Conservation (phyloP, 2,329 filamentous ascomycete genomes). For the Akanthomyces lecanii region DNA sequence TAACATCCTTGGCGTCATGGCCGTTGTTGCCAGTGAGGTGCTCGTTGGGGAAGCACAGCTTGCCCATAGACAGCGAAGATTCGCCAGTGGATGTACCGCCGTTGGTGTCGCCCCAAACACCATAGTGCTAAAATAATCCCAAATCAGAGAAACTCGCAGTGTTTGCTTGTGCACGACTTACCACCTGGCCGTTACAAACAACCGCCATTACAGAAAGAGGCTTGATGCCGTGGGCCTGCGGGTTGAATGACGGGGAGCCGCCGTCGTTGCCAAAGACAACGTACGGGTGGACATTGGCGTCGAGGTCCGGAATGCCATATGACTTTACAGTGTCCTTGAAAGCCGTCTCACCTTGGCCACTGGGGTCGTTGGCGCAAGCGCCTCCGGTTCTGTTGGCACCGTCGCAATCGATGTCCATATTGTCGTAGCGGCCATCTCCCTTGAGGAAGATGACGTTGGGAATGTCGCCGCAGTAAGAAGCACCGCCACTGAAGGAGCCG, state of each 20-base stretch:
- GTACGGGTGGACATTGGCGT: conserved; percentile 45
- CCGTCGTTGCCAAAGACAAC: conserved; percentile 40
- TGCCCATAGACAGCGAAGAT: conserved; percentile 46
- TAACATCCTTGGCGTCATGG: conserved; percentile 48
- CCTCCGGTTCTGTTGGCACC: conserved; percentile 38
- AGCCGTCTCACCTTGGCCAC: conserved; percentile 35
- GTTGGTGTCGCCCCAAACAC: conserved; percentile 54
- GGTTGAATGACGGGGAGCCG: conserved; percentile 30
- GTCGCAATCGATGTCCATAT: conserved; percentile 52
- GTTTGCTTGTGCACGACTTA: conserved; percentile 13
- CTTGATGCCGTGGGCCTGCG: conserved; percentile 34
- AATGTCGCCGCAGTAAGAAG: conserved; percentile 16
- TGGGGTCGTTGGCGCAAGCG: conserved; percentile 31
- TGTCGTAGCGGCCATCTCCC: conserved; percentile 31
- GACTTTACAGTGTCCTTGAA: conserved; percentile 33
- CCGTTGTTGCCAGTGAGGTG: conserved; percentile 48
- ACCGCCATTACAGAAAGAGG: conserved; percentile 46
- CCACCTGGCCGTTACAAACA: conserved; percentile 41
- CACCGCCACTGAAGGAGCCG: background rate
- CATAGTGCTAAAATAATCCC: conserved; percentile 40
- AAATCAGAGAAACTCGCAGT: background rate
- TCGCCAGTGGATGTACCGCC: conserved; percentile 46
- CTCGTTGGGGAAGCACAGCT: conserved; percentile 44
- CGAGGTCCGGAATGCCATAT: conserved; percentile 35
- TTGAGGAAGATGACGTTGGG: conserved; percentile 39